A percentile compares a stretch with the other conserved stretches of the same genome.
Conservation (phyloP, 2,329 filamentous ascomycete species). For the Pezicula rhizophila region DNA sequence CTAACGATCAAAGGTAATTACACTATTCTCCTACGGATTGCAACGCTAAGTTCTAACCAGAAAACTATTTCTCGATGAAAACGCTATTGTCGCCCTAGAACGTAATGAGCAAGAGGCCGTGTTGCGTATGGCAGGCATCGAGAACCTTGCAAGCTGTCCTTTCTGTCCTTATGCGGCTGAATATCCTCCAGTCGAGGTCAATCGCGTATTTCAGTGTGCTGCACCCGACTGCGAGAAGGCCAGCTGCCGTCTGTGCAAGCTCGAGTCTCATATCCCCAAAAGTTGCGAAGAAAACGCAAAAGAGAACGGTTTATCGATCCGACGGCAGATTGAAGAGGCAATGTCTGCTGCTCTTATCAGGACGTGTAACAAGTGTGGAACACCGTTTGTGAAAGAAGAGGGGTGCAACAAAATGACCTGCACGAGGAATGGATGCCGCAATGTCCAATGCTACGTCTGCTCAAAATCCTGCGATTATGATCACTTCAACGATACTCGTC, state of each 20-base stretch:
- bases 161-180: constrained; percentile 79
- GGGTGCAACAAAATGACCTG: constrained; percentile 86
- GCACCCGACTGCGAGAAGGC: constrained; percentile 57
- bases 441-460: constrained; percentile 66
- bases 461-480: constrained; percentile 57
- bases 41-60: constrained; percentile 13
- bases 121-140: constrained; percentile 62
- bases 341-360: constrained; percentile 77
- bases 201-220: constrained; percentile 69
- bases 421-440: constrained; percentile 42
- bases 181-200: constrained; percentile 57
- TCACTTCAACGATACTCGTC: constrained; percentile 57
- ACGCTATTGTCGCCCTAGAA: constrained; percentile 56
- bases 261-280: constrained; percentile 64
- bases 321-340: constrained; percentile 72
- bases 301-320: constrained; percentile 53
- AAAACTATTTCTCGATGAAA: constrained; percentile 41
- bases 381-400: constrained; percentile 66
- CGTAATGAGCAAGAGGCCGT: constrained; percentile 65
- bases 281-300: constrained; percentile 61
- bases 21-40: constrained; percentile 22
- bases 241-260: constrained; percentile 63
- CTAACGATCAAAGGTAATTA: constrained; percentile 46
- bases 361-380: constrained; percentile 60
- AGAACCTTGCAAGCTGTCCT: constrained; percentile 69